These are phyloP conservation scores for Fusarium sp. DNA, from an alignment of 2,329 filamentous ascomycete genomes.

Conservation along the genomic window DNA sequence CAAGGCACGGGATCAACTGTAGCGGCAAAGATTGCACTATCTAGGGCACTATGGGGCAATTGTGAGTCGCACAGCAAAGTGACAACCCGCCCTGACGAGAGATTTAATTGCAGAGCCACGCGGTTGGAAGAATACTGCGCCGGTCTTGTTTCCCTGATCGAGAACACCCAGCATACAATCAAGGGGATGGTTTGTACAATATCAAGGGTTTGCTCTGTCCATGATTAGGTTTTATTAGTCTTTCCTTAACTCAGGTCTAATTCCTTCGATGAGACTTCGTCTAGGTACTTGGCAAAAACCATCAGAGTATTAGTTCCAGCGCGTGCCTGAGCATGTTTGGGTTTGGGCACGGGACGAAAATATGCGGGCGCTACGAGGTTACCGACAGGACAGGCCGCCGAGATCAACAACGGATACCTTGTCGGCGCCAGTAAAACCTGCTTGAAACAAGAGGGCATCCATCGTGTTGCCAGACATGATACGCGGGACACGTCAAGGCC, in stretches of 20 bases:
- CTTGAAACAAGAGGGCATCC: slow-evolving; percentile 28
- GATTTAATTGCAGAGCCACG: slow-evolving; percentile 46
- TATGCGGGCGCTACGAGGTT: slow-evolving; percentile 9
- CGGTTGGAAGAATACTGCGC: too few relatives aligned
- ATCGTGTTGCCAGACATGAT: slow-evolving; percentile 23
- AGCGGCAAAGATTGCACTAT: slow-evolving; percentile 39
- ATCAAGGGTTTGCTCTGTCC: too few relatives aligned
- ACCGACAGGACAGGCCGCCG: background rate
- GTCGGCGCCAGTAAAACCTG: slow-evolving; percentile 32
- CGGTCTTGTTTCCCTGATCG: too few relatives aligned
- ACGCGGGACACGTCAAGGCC: slow-evolving; percentile 7
- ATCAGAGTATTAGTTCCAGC: too few relatives aligned
- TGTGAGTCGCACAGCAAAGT: slow-evolving; percentile 32
- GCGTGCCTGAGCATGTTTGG: too few relatives aligned
- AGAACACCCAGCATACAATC: too few relatives aligned
- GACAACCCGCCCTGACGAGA: slow-evolving; percentile 32
- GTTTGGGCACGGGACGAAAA: slow-evolving; percentile 36
- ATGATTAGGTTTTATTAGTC: too few relatives aligned
- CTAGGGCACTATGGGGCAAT: slow-evolving; percentile 41
- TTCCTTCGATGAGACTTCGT: too few relatives aligned
- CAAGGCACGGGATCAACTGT: slow-evolving; percentile 44
- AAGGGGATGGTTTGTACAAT: too few relatives aligned
- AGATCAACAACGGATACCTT: slow-evolving; percentile 26
- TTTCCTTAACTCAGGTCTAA: too few relatives aligned
- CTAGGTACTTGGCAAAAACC: too few relatives aligned